These are phyloP conservation scores for Lunasporangiospora selenospora DNA, from an alignment of 192 early-diverging fungal genomes.

Conservation along the genomic window DNA sequence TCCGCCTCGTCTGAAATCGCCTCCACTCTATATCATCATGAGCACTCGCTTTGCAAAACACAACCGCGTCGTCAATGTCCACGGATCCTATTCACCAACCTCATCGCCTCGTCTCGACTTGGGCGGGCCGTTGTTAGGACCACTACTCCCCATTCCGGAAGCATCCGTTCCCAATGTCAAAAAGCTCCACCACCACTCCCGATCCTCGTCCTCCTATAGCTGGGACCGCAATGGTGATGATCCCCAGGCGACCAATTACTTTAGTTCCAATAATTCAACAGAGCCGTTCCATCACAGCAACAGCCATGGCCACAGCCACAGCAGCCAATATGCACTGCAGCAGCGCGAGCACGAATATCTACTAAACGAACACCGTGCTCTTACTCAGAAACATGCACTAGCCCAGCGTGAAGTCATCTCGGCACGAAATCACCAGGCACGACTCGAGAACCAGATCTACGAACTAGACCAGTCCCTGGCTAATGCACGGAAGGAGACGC, in stretches of 20 bases:
- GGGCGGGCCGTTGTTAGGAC: conserved; percentile 8
- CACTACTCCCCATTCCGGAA: neutral
- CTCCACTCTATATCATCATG: conserved; percentile 5
- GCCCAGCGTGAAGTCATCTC: conserved; percentile 40
- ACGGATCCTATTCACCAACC: conserved; percentile 9
- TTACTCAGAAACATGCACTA: conserved; percentile 44
- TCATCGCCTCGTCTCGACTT: too few relatives aligned
- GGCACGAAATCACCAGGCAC: conserved; percentile 29
- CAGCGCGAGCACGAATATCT: too few relatives aligned
- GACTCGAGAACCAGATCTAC: conserved; percentile 60
- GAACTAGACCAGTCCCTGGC: conserved; percentile 51
- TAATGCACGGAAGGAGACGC: conserved; percentile 47
- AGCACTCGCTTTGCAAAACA: too few relatives aligned
- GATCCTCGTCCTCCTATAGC: too few relatives aligned
- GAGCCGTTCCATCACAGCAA: conserved; percentile 11
- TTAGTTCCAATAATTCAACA: conserved; percentile 15
- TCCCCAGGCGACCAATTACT: too few relatives aligned
- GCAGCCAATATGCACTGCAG: conserved; percentile 6
- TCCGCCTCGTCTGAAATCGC: conserved; percentile 16
- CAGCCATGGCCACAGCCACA: conserved; percentile 19
- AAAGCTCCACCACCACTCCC: neutral
- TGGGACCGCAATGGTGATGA: too few relatives aligned
- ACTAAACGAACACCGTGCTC: conserved; percentile 37
- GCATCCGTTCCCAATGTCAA: neutral
- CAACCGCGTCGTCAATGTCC: too few relatives aligned